Base-by-base conservation (phyloP, 176 grass and related monocot genomes). In the Canna indica region DNA sequence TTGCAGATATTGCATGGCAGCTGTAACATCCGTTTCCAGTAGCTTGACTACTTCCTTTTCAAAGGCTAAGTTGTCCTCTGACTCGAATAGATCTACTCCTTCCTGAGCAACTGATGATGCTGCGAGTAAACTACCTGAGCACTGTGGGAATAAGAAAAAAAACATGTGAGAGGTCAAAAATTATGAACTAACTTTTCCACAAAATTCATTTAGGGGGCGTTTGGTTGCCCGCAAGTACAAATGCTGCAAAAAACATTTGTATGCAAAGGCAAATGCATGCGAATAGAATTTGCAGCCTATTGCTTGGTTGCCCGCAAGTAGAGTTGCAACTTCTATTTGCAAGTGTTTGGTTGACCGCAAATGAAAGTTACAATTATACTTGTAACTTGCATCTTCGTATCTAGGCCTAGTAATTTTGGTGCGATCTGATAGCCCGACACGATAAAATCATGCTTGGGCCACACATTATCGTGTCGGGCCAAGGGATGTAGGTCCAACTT, bases 41-140 rank as follows among this genome's bases (percentile, higher is more conserved):
- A 80, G 77, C 58, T 53, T 66, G 28, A 66, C 69, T 52, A 80
- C 69, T 65, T 80, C 77, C 42, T 73, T 35, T 30, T 80, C 77
- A 30, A 80, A 73, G 56, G 54, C 57, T 44, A 73, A 56, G 39
- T 24, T 72, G n/a, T 73, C 58, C 47, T 74, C 56, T 27, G 59
- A 73, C 1, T 80, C 69, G n/a, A 13, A 54, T 18, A 65, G 31
- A 68, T 67, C 28, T 50, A 17, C n/a, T 41, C 15, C 77, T 65
- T 17, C 53, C 36, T 18, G 34, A n/a, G 3, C 58, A 3, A 67
- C 60, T 36, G 58, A 18, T 14, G 71, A 73, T 39, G 47, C 64
- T 52, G 36, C 1, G 36, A 66, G 39, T 33, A 80, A 26, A 54
- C 12, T 80, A 16, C 57, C 52, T 54, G 57, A 72, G 20, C 62